A percentile compares a stretch with the other conserved stretches of the same genome.
Conservation (phyloP, 139 green algal species). For the Closterium sp. region DNA sequence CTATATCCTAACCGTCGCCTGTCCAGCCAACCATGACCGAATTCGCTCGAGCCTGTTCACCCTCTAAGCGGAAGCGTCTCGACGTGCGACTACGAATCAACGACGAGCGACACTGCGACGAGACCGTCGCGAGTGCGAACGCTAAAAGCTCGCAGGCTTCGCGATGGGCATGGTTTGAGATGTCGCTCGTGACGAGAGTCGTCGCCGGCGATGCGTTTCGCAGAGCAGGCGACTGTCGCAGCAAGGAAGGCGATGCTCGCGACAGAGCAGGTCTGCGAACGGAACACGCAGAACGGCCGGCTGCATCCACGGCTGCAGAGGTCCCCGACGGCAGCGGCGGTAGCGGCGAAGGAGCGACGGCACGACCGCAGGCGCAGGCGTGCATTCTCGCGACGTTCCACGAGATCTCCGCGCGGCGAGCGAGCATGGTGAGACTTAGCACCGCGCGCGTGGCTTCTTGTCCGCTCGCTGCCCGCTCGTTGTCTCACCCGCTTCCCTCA, state of each 20-base stretch:
- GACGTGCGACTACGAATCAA: background rate
- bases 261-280: too few species aligned
- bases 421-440: background rate
- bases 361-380: background rate
- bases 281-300: too few species aligned
- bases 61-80: background rate
- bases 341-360: background rate
- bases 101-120: background rate
- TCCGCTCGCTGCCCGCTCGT: too few species aligned
- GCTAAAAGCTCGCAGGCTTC: background rate
- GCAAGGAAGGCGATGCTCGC: background rate
- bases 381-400: background rate
- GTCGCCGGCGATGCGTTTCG: background rate
- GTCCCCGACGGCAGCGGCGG: background rate
- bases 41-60: background rate
- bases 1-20: background rate
- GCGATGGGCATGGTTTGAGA: background rate
- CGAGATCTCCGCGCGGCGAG: background rate
- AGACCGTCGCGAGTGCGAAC: background rate
- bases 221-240: background rate
- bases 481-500: too few species aligned
- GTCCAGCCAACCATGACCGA: background rate
- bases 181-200: background rate
- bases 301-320: background rate
- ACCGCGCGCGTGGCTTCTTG: background rate